Percentiles rank a stretch among this genome's conserved stretches.
Conservation (phyloP, 176 grass and related monocot genomes). For the Raddia guianensis region DNA sequence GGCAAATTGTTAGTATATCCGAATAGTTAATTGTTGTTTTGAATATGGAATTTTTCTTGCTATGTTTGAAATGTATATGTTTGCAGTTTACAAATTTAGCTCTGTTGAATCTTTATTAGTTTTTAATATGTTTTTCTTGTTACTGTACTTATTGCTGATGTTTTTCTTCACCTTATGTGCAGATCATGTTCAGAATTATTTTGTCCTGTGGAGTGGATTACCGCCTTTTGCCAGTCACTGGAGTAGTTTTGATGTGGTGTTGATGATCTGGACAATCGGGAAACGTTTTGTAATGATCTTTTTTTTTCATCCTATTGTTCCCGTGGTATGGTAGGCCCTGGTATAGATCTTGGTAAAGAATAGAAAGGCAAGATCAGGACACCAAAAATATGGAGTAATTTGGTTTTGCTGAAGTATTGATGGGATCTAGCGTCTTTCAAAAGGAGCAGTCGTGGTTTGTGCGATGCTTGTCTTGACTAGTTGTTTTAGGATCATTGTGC, state of each 20-base stretch:
- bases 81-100: slow-evolving; percentile 7
- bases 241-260: slow-evolving; percentile 17
- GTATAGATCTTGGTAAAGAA: slow-evolving; percentile 52
- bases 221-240: slow-evolving; percentile 29
- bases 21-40: neutral
- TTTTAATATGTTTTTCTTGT: neutral
- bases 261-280: slow-evolving; percentile 36
- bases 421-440: slow-evolving; percentile 33
- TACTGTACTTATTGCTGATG: slow-evolving; percentile 6
- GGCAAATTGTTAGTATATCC: neutral
- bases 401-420: slow-evolving; percentile 38
- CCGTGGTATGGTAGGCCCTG: slow-evolving; percentile 15
- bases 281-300: slow-evolving; percentile 45
- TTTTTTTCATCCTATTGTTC: slow-evolving; percentile 37
- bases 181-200: slow-evolving; percentile 45
- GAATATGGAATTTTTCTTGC: neutral
- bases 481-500: slow-evolving; percentile 14
- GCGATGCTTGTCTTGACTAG: slow-evolving; percentile 34
- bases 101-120: neutral
- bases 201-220: slow-evolving; percentile 25
- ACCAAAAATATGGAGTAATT: slow-evolving; percentile 48
- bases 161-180: slow-evolving; percentile 22
- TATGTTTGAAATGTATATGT: neutral
- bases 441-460: slow-evolving; percentile 23
- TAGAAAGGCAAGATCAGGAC: slow-evolving; percentile 35